Base-by-base conservation (phyloP, 305 asterid genomes). In the Andrographis paniculata region DNA sequence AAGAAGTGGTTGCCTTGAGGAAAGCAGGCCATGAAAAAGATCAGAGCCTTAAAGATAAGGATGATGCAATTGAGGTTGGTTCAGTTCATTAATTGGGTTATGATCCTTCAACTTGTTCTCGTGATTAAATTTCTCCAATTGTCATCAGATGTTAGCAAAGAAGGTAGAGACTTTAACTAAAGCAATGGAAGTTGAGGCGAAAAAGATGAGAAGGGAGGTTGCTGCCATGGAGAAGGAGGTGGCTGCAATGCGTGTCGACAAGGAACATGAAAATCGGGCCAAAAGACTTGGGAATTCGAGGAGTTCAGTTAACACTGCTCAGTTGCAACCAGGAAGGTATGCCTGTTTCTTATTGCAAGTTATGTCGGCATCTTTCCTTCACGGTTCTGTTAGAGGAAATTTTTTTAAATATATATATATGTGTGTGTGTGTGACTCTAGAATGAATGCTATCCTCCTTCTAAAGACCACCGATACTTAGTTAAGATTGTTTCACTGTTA, bases 221-320 rank as follows among this genome's bases (percentile, higher is more conserved):
- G 84, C 98, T 69, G 87, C 86, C 45, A 86, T 89, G 98, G 98
- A 89, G 79, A 89, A 89, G 76, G 98, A 89, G 76, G 98, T 89
- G 57, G 80, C 92, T 63, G 95, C 96, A 47, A 84, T 87, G 91
- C 92, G 86, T 36, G 87, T 78, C 45, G 94, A 78, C 35, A 89
- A 86, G 70, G 96, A 82, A 47, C 95, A 86, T 39, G 98, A 89
- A 62, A 76, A 58, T 50, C 82, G 79, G 65, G 74, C 87, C 41
- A 89, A 75, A 61, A 68, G 94, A 63, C 64, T 76, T 39, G 93
- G 71, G 50, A 80, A 67, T 67, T 57, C 87, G 1, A 89, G 64
- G 79, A 69, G 73, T 71, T 64, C 95, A 10, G 65, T 70, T 14
- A 85, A 61, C 65, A 72, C 72, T 66, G 82, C 94, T 49, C 96